Evolutionary conservation across 352 stramenopile genomes (phyloP).

Genomic region (Globisporangium lucens): DNA sequence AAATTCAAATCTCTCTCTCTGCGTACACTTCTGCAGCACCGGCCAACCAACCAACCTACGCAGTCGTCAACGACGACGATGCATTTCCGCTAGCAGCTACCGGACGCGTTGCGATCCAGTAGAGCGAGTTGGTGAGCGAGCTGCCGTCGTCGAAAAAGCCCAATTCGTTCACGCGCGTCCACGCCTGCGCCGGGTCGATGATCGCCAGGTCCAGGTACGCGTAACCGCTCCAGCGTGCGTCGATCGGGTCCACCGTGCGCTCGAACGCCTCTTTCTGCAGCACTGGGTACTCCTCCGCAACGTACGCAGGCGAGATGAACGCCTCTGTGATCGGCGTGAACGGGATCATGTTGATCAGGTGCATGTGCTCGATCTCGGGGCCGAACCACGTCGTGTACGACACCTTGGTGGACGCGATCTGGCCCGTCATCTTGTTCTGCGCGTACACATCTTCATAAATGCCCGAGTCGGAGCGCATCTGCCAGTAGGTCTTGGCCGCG

Average conservation of each 20-base stretch:
- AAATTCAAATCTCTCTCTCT: not conserved
- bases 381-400: slow-evolving; percentile 89
- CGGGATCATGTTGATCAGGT: slow-evolving; percentile 91
- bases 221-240: slow-evolving; percentile 82
- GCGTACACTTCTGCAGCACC: no score
- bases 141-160: slow-evolving; percentile 85
- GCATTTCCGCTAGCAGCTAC: slow-evolving; percentile 8
- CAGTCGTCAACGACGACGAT: not conserved
- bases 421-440: slow-evolving; percentile 82
- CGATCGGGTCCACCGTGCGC: slow-evolving; percentile 53
- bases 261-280: slow-evolving; percentile 70
- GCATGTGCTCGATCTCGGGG: slow-evolving; percentile 80
- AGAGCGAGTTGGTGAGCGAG: slow-evolving; percentile 87
- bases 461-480: slow-evolving; percentile 71
- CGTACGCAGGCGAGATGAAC: slow-evolving; percentile 65
- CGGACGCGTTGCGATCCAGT: slow-evolving; percentile 87
- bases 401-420: slow-evolving; percentile 75
- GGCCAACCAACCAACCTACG: not conserved
- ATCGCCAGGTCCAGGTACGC: slow-evolving; percentile 83
- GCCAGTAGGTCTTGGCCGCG: slow-evolving; percentile 95
- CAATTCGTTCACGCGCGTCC: slow-evolving; percentile 60
- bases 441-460: slow-evolving; percentile 78
- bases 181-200: slow-evolving; percentile 67
- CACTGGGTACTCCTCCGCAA: slow-evolving; percentile 78
- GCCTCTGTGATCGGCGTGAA: slow-evolving; percentile 85